phyloP scores from a whole-genome alignment of 176 grass and related monocot genomes.

The Aegilops speltoides region DNA sequence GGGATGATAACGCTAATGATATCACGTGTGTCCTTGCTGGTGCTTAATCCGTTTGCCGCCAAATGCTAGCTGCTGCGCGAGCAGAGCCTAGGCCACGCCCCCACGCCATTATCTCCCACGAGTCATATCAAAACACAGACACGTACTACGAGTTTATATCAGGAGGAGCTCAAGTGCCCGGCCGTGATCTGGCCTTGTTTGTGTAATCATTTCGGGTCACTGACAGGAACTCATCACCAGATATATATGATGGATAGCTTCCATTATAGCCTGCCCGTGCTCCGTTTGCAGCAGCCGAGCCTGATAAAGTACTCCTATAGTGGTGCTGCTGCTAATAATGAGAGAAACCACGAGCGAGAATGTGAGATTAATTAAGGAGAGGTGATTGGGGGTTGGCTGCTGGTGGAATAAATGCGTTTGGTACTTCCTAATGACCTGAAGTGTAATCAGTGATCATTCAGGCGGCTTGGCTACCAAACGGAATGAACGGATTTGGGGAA shows the following conservation, averaged over 20 bases:
- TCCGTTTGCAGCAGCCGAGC: neutral
- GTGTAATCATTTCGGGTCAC: neutral
- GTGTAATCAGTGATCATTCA: neutral
- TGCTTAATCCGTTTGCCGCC: neutral
- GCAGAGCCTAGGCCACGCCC: neutral
- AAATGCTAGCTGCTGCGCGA: constrained; percentile 20
- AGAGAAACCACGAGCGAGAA: neutral
- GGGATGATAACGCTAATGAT: constrained; percentile 14
- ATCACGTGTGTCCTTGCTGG: neutral
- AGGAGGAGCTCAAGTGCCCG: neutral
- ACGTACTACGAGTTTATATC: neutral
- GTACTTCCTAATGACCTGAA: neutral
- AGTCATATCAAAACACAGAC: neutral
- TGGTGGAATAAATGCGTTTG: neutral
- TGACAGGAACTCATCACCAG: constrained; percentile 14
- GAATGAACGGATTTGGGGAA: neutral
- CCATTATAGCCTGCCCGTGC: neutral
- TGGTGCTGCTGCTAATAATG: neutral
- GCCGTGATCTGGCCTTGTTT: neutral
- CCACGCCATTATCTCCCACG: neutral
- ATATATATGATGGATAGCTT: neutral
- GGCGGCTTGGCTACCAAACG: neutral
- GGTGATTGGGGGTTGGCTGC: neutral
- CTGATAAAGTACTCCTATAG: neutral
- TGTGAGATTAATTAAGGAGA: neutral